Evolutionary conservation across 805 yeast genomes (phyloP).

Genomic region (Lipomyces kockii): DNA sequence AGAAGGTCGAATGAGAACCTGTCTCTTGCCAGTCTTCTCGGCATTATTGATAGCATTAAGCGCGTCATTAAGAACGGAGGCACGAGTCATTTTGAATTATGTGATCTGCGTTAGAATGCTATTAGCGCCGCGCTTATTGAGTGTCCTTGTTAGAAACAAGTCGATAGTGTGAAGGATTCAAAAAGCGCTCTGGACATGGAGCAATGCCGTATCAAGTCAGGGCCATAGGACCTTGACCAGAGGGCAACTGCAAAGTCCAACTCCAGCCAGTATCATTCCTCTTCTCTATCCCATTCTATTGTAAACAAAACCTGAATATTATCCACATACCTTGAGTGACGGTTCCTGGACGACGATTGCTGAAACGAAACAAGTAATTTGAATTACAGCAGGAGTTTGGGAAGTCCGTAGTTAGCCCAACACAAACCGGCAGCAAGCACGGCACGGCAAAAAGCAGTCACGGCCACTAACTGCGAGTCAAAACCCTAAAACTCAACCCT

Average conservation of each 20-base stretch:
- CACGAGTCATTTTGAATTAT: slow-evolving; percentile 78
- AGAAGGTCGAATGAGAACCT: slow-evolving; percentile 96
- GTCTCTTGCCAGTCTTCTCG: slow-evolving; percentile 99
- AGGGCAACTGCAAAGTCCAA: slow-evolving; percentile 15
- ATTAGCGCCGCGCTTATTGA: slow-evolving; percentile 21
- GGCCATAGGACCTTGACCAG: slow-evolving; percentile 7
- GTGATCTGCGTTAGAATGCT: slow-evolving; percentile 10
- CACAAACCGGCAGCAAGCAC: too few relatives aligned
- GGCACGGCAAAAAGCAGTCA: too few relatives aligned
- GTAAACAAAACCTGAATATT: not conserved
- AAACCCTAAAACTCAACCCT: too few relatives aligned
- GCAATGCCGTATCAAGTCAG: slow-evolving; percentile 1
- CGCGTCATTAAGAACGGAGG: slow-evolving; percentile 98
- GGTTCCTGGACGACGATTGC: slow-evolving; percentile 4
- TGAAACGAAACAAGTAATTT: not conserved
- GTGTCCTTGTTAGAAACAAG: slow-evolving; percentile 25
- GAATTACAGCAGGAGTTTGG: too few relatives aligned
- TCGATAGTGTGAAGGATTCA: slow-evolving; percentile 25
- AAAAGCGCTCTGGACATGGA: slow-evolving; percentile 15
- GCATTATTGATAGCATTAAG: slow-evolving; percentile 98
- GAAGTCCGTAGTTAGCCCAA: too few relatives aligned
- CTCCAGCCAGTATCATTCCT: not conserved
- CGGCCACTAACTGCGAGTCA: too few relatives aligned
- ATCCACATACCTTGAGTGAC: slow-evolving; percentile 13
- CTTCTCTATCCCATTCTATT: slow-evolving; percentile 7